phyloP scores from a whole-genome alignment of 1,139 yeast genomes.

The Hemisphaericaspora xylanilytica region DNA sequence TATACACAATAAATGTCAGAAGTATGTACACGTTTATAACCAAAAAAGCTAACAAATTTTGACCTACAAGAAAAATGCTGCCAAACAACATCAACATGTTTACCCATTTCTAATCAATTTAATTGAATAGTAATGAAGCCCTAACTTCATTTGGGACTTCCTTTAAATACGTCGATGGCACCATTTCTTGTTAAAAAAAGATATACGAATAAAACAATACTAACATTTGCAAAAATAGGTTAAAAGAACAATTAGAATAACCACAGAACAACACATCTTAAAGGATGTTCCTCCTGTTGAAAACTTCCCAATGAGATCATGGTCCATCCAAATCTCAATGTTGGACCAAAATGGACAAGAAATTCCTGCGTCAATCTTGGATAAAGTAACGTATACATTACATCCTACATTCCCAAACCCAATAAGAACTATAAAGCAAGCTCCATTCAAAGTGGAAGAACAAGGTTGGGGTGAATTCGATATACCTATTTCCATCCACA shows the following conservation, averaged over 20 bases:
- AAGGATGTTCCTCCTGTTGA: slow-evolving; percentile 85
- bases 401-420: slow-evolving; percentile 97
- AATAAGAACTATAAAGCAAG: slow-evolving; percentile 70
- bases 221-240: too few species aligned
- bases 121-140: too few species aligned
- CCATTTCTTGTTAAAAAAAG: too few species aligned
- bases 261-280: slow-evolving; percentile 81
- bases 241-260: slow-evolving; percentile 84
- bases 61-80: too few species aligned
- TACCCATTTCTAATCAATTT: too few species aligned
- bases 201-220: too few species aligned
- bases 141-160: too few species aligned
- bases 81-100: slow-evolving; percentile 1
- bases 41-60: too few species aligned
- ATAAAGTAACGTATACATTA: slow-evolving; percentile 86
- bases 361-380: slow-evolving; percentile 84
- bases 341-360: slow-evolving; percentile 81
- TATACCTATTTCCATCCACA: slow-evolving; percentile 72
- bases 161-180: too few species aligned
- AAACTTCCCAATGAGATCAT: slow-evolving; percentile 93
- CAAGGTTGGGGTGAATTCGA: slow-evolving; percentile 99
- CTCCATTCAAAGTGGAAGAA: slow-evolving; percentile 89
- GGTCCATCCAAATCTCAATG: slow-evolving; percentile 78
- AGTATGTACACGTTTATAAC: slow-evolving; percentile 9
- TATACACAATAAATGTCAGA: slow-evolving; percentile 12